A percentile compares a stretch with the other conserved stretches of the same genome.
These are phyloP conservation scores for Cercospora brassicicola DNA, from an alignment of 2,329 filamentous ascomycete species.

Conservation along the genomic window DNA sequence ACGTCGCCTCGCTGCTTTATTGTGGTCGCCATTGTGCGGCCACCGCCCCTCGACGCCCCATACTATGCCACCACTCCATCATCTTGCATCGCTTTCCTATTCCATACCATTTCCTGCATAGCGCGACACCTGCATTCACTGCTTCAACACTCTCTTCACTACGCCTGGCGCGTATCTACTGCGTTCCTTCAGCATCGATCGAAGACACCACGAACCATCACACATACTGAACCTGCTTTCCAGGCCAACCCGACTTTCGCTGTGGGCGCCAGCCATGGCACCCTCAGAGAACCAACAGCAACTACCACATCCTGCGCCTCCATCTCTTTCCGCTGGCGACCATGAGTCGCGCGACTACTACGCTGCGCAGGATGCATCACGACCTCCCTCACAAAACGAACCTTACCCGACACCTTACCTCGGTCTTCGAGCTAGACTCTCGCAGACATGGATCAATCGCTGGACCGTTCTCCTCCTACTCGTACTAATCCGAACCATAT, in stretches of 20 bases:
- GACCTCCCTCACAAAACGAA: constrained; percentile 62
- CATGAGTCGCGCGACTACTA: constrained; percentile 64
- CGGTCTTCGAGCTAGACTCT: constrained; percentile 81
- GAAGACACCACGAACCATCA: not conserved
- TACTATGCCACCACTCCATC: constrained; percentile 3
- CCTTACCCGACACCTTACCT: constrained; percentile 85
- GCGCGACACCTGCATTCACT: constrained; percentile 7
- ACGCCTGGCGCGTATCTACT: constrained; percentile 10
- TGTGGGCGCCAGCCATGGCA: constrained; percentile 44
- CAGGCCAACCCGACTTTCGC: constrained; percentile 35
- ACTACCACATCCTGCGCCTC: constrained; percentile 56
- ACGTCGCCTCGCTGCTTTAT: constrained; percentile 31
- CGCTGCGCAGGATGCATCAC: constrained; percentile 55
- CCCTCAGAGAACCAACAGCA: constrained; percentile 56
- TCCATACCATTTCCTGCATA: not conserved
- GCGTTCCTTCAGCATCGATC: not conserved
- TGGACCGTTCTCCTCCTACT: constrained; percentile 91
- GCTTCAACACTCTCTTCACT: constrained; percentile 6
- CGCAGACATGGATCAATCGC: constrained; percentile 95
- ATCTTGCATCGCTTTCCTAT: not conserved
- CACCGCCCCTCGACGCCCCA: constrained; percentile 10
- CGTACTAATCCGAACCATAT: constrained; percentile 75
- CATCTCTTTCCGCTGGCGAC: constrained; percentile 61
- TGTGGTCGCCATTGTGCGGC: constrained; percentile 29
- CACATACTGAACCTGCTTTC: constrained; percentile 15